Percentiles rank a stretch among this genome's conserved stretches.
These are phyloP conservation scores for Parastagonospora avenae DNA, from an alignment of 2,329 filamentous ascomycete species.

Conservation along the genomic window DNA sequence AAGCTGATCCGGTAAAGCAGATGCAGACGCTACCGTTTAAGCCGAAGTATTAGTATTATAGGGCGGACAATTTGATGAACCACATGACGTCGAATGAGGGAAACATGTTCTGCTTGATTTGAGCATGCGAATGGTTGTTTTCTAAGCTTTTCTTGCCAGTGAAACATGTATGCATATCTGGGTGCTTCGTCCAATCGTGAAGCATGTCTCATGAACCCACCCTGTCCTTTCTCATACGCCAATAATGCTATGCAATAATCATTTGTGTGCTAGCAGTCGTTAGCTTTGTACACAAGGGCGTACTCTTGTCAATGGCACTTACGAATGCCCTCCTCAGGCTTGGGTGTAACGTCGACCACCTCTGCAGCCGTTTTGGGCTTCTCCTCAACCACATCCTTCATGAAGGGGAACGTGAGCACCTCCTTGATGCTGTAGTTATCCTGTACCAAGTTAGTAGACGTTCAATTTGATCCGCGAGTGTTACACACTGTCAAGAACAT, in stretches of 20 bases:
- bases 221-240: slow-evolving; percentile 10
- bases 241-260: slow-evolving; percentile 19
- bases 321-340: slow-evolving; percentile 65
- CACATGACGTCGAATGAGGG: no score
- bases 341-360: slow-evolving; percentile 64
- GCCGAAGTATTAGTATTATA: slow-evolving; percentile 47
- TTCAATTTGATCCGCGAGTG: not conserved
- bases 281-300: not conserved
- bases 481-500: slow-evolving; percentile 80
- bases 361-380: slow-evolving; percentile 62
- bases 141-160: not conserved
- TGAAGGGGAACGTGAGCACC: slow-evolving; percentile 94
- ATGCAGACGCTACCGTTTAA: slow-evolving; percentile 55
- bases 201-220: slow-evolving; percentile 12
- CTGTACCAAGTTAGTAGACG: not conserved
- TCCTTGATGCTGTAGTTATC: slow-evolving; percentile 91
- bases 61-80: not conserved
- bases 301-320: slow-evolving; percentile 11
- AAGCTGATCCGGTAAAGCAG: slow-evolving; percentile 50
- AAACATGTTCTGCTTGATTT: no score
- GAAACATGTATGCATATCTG: not conserved
- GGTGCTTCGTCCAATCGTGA: slow-evolving; percentile 4
- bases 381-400: slow-evolving; percentile 71
- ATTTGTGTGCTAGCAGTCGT: slow-evolving; percentile 25
- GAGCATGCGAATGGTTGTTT: no score